Conservation (phyloP, 2,329 filamentous ascomycete genomes). For the Verticillium zaregamsianum region DNA sequence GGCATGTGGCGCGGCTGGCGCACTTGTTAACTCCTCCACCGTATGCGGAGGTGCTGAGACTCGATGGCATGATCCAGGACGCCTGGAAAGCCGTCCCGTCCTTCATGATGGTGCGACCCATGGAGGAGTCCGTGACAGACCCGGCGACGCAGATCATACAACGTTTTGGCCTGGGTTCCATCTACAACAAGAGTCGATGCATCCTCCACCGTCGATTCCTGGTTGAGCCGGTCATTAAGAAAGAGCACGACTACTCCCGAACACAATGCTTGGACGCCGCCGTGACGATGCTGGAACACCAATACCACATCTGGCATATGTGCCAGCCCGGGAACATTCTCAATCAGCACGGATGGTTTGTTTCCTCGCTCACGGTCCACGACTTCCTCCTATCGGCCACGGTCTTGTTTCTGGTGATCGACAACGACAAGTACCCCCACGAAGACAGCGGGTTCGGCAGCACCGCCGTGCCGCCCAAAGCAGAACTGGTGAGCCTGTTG, state of each 20-base stretch:
- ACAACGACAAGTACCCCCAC: slow-evolving; percentile 27
- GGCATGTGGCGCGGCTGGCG: slow-evolving; percentile 43
- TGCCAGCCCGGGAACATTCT: slow-evolving; percentile 50
- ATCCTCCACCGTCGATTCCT: slow-evolving; percentile 53
- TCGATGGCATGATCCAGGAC: slow-evolving; percentile 42
- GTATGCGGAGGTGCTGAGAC: slow-evolving; percentile 44
- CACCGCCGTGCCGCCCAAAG: slow-evolving; percentile 26
- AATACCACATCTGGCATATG: slow-evolving; percentile 42
- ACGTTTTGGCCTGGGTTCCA: slow-evolving; percentile 45
- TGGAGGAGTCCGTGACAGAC: slow-evolving; percentile 47
- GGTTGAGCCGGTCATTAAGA: slow-evolving; percentile 32
- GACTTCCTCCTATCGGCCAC: slow-evolving; percentile 60
- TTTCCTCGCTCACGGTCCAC: slow-evolving; percentile 52
- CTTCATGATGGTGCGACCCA: slow-evolving; percentile 43
- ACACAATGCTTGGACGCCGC: slow-evolving; percentile 46
- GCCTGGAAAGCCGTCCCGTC: slow-evolving; percentile 40
- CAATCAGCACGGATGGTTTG: slow-evolving; percentile 49
- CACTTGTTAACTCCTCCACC: slow-evolving; percentile 42
- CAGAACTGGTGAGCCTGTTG: slow-evolving; percentile 35
- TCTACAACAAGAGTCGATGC: slow-evolving; percentile 52
- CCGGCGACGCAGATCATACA: slow-evolving; percentile 44
- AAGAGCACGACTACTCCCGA: slow-evolving; percentile 49
- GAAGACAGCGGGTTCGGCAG: background rate
- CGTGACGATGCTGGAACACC: slow-evolving; percentile 41
- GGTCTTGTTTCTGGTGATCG: slow-evolving; percentile 51